Percentiles rank a stretch among this genome's conserved stretches.
Conservation (phyloP, 2,329 filamentous ascomycete genomes). For the Diaporthe sp. region DNA sequence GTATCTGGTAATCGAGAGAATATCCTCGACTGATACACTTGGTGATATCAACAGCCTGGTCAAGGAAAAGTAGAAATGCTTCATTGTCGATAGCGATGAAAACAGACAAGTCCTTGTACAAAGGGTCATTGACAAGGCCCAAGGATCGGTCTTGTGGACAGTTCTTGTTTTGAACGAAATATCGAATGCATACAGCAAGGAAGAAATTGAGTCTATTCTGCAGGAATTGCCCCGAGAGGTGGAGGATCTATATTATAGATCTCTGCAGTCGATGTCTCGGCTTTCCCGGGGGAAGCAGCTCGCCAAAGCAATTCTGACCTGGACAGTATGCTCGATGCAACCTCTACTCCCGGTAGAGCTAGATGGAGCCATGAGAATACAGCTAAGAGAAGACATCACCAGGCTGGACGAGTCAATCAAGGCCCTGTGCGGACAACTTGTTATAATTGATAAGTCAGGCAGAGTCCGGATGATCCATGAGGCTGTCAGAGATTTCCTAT, state of each 20-base stretch:
- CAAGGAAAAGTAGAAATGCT: not conserved
- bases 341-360: slow-evolving; percentile 49
- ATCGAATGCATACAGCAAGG: slow-evolving; percentile 40
- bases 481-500: slow-evolving; percentile 48
- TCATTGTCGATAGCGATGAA: slow-evolving; percentile 34
- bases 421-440: slow-evolving; percentile 48
- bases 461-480: slow-evolving; percentile 50
- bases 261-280: too few relatives aligned
- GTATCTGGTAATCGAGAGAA: not conserved
- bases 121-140: slow-evolving; percentile 48
- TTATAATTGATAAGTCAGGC: slow-evolving; percentile 46
- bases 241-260: slow-evolving; percentile 44
- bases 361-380: slow-evolving; percentile 45
- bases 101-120: slow-evolving; percentile 39
- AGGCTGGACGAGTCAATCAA: slow-evolving; percentile 42
- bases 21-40: not conserved
- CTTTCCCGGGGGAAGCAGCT: slow-evolving; percentile 37
- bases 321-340: slow-evolving; percentile 46
- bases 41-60: slow-evolving; percentile 31
- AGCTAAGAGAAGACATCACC: slow-evolving; percentile 45
- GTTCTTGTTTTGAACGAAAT: slow-evolving; percentile 47
- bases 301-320: slow-evolving; percentile 49
- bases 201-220: slow-evolving; percentile 45
- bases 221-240: slow-evolving; percentile 48
- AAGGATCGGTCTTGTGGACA: slow-evolving; percentile 50